These are phyloP conservation scores for Gossypium raimondii DNA, from an alignment of 345 rosid genomes.

Conservation along the genomic window DNA sequence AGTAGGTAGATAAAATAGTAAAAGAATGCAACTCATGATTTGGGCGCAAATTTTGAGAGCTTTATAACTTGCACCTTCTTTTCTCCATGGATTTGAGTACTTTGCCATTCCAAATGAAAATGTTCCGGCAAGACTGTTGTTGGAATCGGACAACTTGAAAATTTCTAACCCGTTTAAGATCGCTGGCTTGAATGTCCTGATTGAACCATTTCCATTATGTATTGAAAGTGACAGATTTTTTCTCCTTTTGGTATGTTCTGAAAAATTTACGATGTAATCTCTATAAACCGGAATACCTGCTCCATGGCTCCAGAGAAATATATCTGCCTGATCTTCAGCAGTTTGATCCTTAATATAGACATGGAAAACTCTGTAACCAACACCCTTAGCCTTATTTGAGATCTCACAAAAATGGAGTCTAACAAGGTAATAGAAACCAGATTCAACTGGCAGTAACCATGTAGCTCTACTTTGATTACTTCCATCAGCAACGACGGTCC, in stretches of 20 bases:
- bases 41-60: slow-evolving; percentile 24
- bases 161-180: slow-evolving; percentile 66
- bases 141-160: slow-evolving; percentile 50
- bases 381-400: slow-evolving; percentile 14
- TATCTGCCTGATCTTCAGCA: slow-evolving; percentile 30
- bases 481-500: slow-evolving; percentile 26
- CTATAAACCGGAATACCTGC: slow-evolving; percentile 23
- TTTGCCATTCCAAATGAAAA: slow-evolving; percentile 26
- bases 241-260: not conserved
- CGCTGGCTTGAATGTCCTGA: slow-evolving; percentile 21
- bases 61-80: slow-evolving; percentile 28
- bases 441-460: slow-evolving; percentile 65
- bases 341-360: slow-evolving; percentile 57
- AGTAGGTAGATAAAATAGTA: slow-evolving; percentile 33
- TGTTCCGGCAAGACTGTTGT: slow-evolving; percentile 48
- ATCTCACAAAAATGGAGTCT: slow-evolving; percentile 81
- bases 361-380: slow-evolving; percentile 60
- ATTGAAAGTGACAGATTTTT: slow-evolving; percentile 24
- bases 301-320: slow-evolving; percentile 23
- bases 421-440: slow-evolving; percentile 55
- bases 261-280: slow-evolving; percentile 24
- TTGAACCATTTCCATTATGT: slow-evolving; percentile 2
- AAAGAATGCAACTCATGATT: slow-evolving; percentile 6
- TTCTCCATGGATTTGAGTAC: slow-evolving; percentile 33
- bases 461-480: slow-evolving; percentile 48